Conservation (phyloP, 164 flowering plant species). For the Piper longum region DNA sequence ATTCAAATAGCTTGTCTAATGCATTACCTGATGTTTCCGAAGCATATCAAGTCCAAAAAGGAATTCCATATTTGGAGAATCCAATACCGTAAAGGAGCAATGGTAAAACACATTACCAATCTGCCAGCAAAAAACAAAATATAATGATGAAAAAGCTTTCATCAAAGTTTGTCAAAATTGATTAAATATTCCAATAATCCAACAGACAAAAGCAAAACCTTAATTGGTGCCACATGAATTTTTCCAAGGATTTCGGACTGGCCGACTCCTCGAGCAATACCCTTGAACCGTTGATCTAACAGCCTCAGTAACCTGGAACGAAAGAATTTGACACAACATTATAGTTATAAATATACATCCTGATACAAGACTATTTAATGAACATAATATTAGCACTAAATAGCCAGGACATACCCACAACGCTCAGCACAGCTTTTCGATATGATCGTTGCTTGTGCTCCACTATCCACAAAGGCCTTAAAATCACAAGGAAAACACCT, state of each 20-base stretch:
- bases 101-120: conserved; percentile 84
- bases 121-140: conserved; percentile 18
- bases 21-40: conserved; percentile 83
- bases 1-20: background rate
- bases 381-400: conserved; percentile 1
- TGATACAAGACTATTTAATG: background rate
- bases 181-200: background rate
- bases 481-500: background rate
- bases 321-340: too few relatives aligned
- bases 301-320: conserved; percentile 71
- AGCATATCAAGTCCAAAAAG: conserved; percentile 99
- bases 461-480: conserved; percentile 99
- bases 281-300: conserved; percentile 73
- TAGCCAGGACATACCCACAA: conserved; percentile 52
- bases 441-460: conserved; percentile 97
- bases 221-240: conserved; percentile 97
- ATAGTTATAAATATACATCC: background rate
- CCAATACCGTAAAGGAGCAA: conserved; percentile 85
- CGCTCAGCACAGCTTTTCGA: conserved; percentile 99
- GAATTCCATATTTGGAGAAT: conserved; percentile 91
- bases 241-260: conserved; percentile 89
- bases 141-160: background rate
- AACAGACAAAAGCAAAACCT: conserved; percentile 28
- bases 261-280: conserved; percentile 98
- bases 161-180: background rate